Base-by-base conservation (phyloP, 768 basidiomycete genomes). In the Infundibulicybe gibba region DNA sequence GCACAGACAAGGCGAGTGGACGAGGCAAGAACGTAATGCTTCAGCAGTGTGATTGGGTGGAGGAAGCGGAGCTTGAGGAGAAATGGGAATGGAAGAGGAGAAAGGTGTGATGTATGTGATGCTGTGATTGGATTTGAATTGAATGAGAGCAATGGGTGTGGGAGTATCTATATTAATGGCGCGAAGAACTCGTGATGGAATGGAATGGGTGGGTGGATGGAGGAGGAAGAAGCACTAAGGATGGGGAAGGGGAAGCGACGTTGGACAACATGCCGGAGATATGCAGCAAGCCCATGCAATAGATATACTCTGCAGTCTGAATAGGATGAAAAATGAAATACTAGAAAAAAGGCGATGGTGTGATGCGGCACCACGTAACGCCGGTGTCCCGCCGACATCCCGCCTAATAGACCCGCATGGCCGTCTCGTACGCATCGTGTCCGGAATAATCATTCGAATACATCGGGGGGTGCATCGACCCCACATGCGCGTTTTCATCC, bases 401-500 rank as follows among this genome's bases (percentile, higher is more conserved):
- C 45, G 40, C 25, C 33, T 50, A 60, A 34, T 51, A 60, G 38
- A 52, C 54, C 45, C 56, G 49, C 60, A 63, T 53, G 20, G 54
- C 46, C 39, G 58, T 35, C 46, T 62, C 56, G 43, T 51, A 57
- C 47, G 51, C 48, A 35, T 60, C 60, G 25, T 49, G 50, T 16
- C 37, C 47, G n/a, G 45, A 19, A 33, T 49, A 49, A n/a, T 60
- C 61, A 6, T 61, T 56, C 6, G 55, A 47, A 41, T 56, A 61
- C 60, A 64, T 61, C 11, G 55, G 52, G 6, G 56, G 52, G 43
- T 66, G 61, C 6, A 54, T 41, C 19, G 12, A 30, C 37, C 37
- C 40, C 49, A 41, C 32, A 45, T 48, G 43, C 34, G 19, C 40
- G 38, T 49, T 44, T 4, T 71, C 71, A 40, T 72, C 69, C 6